Evolutionary conservation across 2,329 filamentous ascomycete genomes (phyloP).

Genomic region (Ophiocordyceps camponoti-saundersi): DNA sequence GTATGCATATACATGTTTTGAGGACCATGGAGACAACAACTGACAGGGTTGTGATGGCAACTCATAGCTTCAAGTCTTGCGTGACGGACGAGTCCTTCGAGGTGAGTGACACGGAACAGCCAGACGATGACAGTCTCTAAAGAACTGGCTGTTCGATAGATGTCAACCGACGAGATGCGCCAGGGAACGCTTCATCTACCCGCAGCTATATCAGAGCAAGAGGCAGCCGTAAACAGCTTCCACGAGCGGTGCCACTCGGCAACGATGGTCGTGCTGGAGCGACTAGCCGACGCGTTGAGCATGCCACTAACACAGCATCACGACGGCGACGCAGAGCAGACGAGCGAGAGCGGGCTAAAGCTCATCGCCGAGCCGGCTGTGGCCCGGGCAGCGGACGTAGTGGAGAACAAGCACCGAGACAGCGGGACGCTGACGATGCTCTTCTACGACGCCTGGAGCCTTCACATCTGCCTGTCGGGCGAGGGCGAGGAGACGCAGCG

Average conservation of each 20-base stretch:
- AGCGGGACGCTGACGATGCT: slow-evolving; percentile 1
- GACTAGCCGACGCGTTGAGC: neutral
- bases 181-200: neutral
- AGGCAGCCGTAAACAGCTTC: neutral
- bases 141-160: neutral
- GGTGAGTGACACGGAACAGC: too few species aligned
- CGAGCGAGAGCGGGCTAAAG: neutral
- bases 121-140: neutral
- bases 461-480: neutral
- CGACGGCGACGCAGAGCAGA: neutral
- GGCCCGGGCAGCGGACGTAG: neutral
- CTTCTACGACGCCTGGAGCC: neutral
- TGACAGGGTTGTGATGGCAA: neutral
- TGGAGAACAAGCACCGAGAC: slow-evolving; percentile 1
- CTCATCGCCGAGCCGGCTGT: neutral
- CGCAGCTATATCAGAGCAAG: neutral
- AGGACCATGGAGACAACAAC: neutral
- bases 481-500: neutral
- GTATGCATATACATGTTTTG: neutral
- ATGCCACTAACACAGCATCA: neutral
- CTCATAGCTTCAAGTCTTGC: neutral
- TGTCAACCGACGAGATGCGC: neutral
- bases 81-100: neutral
- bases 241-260: neutral
- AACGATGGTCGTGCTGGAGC: neutral